A percentile compares a stretch with the other conserved stretches of the same genome.
Evolutionary conservation across 495 filamentous ascomycete species (phyloP).

Genomic region (Penicillium cosmopolitanum): DNA sequence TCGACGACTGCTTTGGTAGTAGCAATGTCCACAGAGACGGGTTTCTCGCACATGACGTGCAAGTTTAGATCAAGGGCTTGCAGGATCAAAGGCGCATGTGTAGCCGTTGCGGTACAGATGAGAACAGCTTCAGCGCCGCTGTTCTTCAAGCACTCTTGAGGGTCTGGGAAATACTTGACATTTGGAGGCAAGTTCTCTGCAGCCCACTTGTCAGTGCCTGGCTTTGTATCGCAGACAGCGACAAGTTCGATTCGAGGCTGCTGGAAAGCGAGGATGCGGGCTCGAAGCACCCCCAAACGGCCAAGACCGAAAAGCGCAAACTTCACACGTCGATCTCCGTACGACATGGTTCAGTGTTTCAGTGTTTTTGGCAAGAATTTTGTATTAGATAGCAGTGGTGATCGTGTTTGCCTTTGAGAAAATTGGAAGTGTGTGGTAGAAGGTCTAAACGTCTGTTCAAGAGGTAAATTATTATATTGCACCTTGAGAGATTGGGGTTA

Average conservation of each 20-base stretch:
- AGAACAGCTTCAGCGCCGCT: conserved; percentile 20
- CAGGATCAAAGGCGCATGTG: conserved; percentile 21
- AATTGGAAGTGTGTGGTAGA: no score
- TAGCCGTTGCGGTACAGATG: conserved; percentile 24
- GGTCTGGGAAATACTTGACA: conserved; percentile 21
- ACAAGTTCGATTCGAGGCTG: conserved; percentile 25
- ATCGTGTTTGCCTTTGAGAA: no score
- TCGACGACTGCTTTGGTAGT: conserved; percentile 52
- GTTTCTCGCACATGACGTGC: conserved; percentile 30
- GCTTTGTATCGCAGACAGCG: conserved; percentile 23
- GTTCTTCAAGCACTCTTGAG: conserved; percentile 22
- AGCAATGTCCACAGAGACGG: conserved; percentile 28
- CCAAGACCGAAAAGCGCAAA: conserved; percentile 22
- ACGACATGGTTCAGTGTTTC: conserved; percentile 9
- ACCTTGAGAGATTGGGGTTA: no score
- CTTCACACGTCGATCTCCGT: conserved; percentile 15
- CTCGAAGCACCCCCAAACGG: conserved; percentile 21
- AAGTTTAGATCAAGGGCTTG: conserved; percentile 22
- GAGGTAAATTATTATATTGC: no score
- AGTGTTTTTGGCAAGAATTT: no score
- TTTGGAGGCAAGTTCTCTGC: conserved; percentile 19
- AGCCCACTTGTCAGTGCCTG: conserved; percentile 20
- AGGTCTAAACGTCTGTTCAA: no score
- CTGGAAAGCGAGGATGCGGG: conserved; percentile 22
- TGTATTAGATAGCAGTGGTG: no score